Evolutionary conservation across 176 grass and related monocot species (phyloP).

Genomic region (Cenchrus americanus): DNA sequence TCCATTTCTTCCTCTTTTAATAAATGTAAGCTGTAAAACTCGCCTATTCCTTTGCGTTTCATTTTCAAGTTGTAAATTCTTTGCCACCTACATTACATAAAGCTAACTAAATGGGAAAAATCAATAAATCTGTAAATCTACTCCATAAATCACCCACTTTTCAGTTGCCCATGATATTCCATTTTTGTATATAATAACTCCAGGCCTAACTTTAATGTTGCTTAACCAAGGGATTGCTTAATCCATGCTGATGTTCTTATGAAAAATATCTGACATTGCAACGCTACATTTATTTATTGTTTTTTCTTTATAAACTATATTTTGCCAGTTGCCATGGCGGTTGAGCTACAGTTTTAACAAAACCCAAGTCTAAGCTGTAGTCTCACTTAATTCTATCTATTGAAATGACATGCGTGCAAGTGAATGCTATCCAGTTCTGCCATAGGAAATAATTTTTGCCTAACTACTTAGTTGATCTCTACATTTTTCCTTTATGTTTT

Average conservation of each 20-base stretch:
- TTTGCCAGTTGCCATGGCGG: not conserved
- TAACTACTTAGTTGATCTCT: not conserved
- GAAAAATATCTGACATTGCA: not conserved
- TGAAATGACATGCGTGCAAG: not conserved
- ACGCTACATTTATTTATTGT: not conserved
- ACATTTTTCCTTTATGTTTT: not conserved
- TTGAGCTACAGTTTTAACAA: not conserved
- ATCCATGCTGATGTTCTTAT: not conserved
- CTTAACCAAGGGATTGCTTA: not conserved
- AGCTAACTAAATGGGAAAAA: not conserved
- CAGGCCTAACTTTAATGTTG: not conserved
- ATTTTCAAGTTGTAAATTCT: slow-evolving; percentile 31
- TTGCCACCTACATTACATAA: slow-evolving; percentile 22
- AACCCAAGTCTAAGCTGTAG: not conserved
- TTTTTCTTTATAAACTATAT: slow-evolving; percentile 1
- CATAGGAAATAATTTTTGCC: not conserved
- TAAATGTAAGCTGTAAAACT: slow-evolving; percentile 68
- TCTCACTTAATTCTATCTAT: not conserved
- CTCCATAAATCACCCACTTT: not conserved
- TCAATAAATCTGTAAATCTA: not conserved
- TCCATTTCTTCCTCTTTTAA: slow-evolving; percentile 76
- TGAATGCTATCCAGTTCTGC: not conserved
- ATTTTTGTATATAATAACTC: not conserved
- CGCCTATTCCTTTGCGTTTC: slow-evolving; percentile 22
- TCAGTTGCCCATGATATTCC: not conserved